Evolutionary conservation across 345 rosid genomes (phyloP).

Genomic region (Salix purpurea): DNA sequence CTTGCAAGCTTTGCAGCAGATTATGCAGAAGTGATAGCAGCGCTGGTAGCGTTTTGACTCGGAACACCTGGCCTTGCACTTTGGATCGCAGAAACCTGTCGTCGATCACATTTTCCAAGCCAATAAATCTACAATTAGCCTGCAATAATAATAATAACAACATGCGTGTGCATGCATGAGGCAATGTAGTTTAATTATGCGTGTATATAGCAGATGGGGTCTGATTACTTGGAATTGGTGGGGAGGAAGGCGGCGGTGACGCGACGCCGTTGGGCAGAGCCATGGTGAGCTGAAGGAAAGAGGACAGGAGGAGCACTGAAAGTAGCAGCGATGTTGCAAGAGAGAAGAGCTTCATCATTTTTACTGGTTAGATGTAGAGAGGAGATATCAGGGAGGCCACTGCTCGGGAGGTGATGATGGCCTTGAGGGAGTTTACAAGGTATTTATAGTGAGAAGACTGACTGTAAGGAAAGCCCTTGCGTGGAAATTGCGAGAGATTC

Average conservation of each 20-base stretch:
- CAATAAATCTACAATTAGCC: neutral
- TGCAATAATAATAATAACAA: neutral
- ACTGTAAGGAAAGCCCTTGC: too few species aligned
- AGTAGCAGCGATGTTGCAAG: constrained; percentile 6
- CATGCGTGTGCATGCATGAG: neutral
- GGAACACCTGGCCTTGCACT: constrained; percentile 18
- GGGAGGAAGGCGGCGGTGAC: neutral
- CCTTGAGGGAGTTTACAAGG: neutral
- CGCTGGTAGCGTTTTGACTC: constrained; percentile 8
- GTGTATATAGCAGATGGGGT: neutral
- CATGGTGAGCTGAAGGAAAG: constrained; percentile 7
- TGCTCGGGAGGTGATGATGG: neutral
- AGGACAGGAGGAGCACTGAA: constrained; percentile 8
- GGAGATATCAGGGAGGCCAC: neutral
- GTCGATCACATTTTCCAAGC: too few species aligned
- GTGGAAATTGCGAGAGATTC: too few species aligned
- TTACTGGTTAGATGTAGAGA: too few species aligned
- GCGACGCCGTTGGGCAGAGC: neutral
- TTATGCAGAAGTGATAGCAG: constrained; percentile 18
- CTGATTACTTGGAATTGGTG: neutral
- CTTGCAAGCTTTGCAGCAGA: constrained; percentile 23
- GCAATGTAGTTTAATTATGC: neutral
- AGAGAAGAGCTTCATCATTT: constrained; percentile 13
- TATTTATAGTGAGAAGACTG: constrained; percentile 4
- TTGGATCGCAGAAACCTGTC: constrained; percentile 10